phyloP scores from a whole-genome alignment of 495 filamentous ascomycete genomes.

The Daldinia bambusicola region DNA sequence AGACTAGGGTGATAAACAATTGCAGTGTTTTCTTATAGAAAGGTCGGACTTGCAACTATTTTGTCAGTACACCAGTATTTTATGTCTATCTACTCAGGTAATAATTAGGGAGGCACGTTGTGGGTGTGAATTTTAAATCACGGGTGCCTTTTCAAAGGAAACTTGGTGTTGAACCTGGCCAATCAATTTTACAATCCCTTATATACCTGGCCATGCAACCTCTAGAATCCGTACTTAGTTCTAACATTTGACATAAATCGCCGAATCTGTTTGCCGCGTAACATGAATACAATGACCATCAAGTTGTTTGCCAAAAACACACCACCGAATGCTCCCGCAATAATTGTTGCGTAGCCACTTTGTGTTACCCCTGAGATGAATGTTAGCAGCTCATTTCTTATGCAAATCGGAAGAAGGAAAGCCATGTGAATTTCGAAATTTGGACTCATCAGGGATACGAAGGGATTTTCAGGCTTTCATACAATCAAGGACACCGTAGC shows the following conservation, averaged over 20 bases:
- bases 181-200: background rate
- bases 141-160: background rate
- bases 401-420: background rate
- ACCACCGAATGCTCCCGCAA: conserved; percentile 48
- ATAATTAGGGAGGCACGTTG: background rate
- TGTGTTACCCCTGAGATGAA: conserved; percentile 39
- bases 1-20: no score
- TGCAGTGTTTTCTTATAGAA: no score
- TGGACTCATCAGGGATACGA: background rate
- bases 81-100: no score
- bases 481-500: conserved; percentile 51
- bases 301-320: conserved; percentile 50
- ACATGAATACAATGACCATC: conserved; percentile 52
- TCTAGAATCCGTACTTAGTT: background rate
- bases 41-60: no score
- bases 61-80: no score
- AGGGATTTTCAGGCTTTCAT: background rate
- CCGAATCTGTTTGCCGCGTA: conserved; percentile 52
- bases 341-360: conserved; percentile 48
- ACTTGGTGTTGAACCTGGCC: background rate
- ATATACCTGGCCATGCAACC: background rate
- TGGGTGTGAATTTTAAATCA: background rate
- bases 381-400: conserved; percentile 3
- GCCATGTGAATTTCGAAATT: background rate
- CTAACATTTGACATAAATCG: conserved; percentile 32